These are phyloP conservation scores for Venturia nashicola DNA, from an alignment of 2,329 filamentous ascomycete genomes.

Conservation along the genomic window DNA sequence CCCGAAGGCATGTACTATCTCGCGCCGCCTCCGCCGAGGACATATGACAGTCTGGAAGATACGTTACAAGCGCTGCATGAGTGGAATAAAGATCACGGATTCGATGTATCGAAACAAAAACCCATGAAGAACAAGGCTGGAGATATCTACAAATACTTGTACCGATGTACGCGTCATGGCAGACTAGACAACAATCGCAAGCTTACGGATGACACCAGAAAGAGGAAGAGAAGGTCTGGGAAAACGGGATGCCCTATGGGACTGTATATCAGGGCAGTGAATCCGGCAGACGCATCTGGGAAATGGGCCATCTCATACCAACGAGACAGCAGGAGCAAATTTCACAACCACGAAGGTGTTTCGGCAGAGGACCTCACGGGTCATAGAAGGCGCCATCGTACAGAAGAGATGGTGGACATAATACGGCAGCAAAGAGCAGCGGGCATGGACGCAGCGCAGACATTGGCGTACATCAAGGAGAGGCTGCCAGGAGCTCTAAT, in stretches of 20 bases:
- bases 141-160: constrained; percentile 10
- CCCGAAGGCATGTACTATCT: constrained; percentile 10
- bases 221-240: constrained; percentile 9
- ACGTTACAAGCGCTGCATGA: constrained; percentile 5
- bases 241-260: constrained; percentile 11
- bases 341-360: constrained; percentile 8
- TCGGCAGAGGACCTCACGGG: constrained; percentile 9
- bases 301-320: constrained; percentile 9
- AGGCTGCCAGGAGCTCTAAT: constrained; percentile 8
- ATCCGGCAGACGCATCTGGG: constrained; percentile 2
- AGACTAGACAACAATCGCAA: constrained; percentile 11
- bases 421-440: constrained; percentile 7
- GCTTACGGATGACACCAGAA: constrained; percentile 7
- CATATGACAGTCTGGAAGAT: constrained; percentile 4
- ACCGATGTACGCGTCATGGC: constrained; percentile 11
- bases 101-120: constrained; percentile 10
- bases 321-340: constrained; percentile 8
- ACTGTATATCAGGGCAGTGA: constrained; percentile 7
- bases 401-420: constrained; percentile 9
- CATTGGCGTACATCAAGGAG: constrained; percentile 10
- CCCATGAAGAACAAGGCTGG: constrained; percentile 10
- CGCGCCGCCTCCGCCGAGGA: constrained; percentile 8
- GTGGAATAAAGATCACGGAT: constrained; percentile 10
- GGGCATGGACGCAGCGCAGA: constrained; percentile 9
- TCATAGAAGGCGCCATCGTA: constrained; percentile 7